Evolutionary conservation across 768 basidiomycete genomes (phyloP).

Genomic region (Suillus occidentalis): DNA sequence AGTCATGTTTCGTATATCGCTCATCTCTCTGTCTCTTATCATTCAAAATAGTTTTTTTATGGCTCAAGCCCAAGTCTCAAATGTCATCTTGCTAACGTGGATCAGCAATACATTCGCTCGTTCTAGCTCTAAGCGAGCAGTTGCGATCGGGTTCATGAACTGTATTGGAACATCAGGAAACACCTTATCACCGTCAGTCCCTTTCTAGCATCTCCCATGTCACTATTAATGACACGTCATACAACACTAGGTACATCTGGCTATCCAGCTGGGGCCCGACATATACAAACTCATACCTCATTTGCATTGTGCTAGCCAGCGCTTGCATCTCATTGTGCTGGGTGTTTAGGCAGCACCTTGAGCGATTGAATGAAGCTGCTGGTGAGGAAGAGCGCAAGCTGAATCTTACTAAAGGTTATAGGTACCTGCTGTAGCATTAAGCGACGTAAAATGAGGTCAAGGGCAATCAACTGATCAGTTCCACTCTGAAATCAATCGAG

Average conservation of each 20-base stretch:
- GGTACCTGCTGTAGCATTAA: conserved; percentile 41
- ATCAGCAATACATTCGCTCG: conserved; percentile 59
- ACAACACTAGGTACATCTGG: conserved; percentile 55
- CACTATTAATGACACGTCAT: not conserved
- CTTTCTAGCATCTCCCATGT: conserved; percentile 7
- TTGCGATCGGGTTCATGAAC: conserved; percentile 11
- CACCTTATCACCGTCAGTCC: conserved; percentile 11
- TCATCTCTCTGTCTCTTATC: not conserved
- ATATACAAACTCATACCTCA: conserved; percentile 65
- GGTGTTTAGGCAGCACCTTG: conserved; percentile 42
- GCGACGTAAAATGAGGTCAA: not conserved
- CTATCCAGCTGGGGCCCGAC: conserved; percentile 63
- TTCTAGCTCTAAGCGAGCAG: conserved; percentile 74
- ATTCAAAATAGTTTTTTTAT: conserved; percentile 57
- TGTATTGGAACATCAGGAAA: conserved; percentile 8
- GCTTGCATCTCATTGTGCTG: conserved; percentile 48
- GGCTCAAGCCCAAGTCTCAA: conserved; percentile 67
- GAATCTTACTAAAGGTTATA: conserved; percentile 35
- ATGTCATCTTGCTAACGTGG: conserved; percentile 55
- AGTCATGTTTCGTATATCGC: conserved; percentile 15
- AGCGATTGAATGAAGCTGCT: conserved; percentile 36
- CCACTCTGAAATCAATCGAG: no score
- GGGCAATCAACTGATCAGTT: no score
- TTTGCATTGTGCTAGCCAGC: conserved; percentile 61
- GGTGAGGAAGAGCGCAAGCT: conserved; percentile 38